These are phyloP conservation scores for Hydrangea macrophylla DNA, from an alignment of 148 eudicot species.

Conservation along the genomic window DNA sequence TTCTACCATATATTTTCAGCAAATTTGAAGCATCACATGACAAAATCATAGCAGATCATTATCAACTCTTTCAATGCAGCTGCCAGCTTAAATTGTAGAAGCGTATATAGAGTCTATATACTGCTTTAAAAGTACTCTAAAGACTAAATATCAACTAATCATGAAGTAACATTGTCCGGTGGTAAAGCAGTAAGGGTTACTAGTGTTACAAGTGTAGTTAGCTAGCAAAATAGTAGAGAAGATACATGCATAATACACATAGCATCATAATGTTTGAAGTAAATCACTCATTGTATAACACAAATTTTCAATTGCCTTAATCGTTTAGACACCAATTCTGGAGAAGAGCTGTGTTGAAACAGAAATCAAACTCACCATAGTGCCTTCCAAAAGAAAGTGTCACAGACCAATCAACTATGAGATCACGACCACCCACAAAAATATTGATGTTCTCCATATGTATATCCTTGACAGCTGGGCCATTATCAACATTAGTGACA, in stretches of 20 bases:
- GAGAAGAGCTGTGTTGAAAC: background rate
- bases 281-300: background rate
- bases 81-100: background rate
- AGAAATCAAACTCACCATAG: constrained; percentile 58
- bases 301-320: background rate
- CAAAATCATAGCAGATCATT: background rate
- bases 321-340: background rate
- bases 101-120: background rate
- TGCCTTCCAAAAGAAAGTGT: constrained; percentile 94
- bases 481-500: constrained; percentile 53
- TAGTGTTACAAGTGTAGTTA: background rate
- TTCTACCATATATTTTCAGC: background rate
- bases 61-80: background rate
- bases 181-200: background rate
- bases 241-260: background rate
- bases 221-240: background rate
- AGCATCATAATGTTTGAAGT: too few relatives aligned
- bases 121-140: background rate
- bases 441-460: constrained; percentile 87
- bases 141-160: background rate
- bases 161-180: background rate
- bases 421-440: constrained; percentile 97
- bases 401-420: constrained; percentile 75
- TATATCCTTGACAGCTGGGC: constrained; percentile 74
- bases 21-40: background rate